Evolutionary conservation across 176 grass and related monocot species (phyloP).

Genomic region (Triticum monococcum): DNA sequence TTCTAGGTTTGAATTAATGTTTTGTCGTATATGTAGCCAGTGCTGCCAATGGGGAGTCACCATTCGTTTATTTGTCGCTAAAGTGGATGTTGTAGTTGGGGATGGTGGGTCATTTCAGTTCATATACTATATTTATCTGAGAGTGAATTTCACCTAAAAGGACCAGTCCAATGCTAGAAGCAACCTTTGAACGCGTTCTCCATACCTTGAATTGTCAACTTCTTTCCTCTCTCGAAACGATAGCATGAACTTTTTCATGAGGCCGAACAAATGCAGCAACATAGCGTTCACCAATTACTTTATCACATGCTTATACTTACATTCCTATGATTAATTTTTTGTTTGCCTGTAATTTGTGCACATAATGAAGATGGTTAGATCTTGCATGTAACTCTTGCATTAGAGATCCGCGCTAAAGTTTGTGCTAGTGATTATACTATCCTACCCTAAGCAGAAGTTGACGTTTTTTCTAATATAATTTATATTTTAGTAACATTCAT

Average conservation of each 20-base stretch:
- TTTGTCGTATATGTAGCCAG: constrained; percentile 30
- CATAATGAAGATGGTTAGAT: neutral
- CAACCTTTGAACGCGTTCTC: neutral
- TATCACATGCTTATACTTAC: neutral
- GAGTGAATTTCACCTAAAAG: neutral
- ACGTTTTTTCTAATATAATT: neutral
- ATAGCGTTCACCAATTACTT: neutral
- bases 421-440: neutral
- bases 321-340: constrained; percentile 18
- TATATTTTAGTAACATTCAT: neutral
- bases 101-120: constrained; percentile 3
- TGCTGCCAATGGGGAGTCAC: neutral
- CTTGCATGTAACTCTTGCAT: neutral
- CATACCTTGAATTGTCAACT: neutral
- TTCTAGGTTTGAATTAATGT: constrained; percentile 63
- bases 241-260: neutral
- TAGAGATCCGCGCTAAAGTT: neutral
- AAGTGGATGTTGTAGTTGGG: neutral
- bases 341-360: neutral
- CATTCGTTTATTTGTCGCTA: constrained; percentile 10
- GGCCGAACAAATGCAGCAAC: constrained; percentile 13
- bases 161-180: neutral
- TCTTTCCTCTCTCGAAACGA: neutral
- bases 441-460: neutral
- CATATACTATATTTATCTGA: constrained; percentile 32